Percentiles rank a stretch among this genome's conserved stretches.
Conservation (phyloP, 305 asterid species). For the Fraxinus nigra region DNA sequence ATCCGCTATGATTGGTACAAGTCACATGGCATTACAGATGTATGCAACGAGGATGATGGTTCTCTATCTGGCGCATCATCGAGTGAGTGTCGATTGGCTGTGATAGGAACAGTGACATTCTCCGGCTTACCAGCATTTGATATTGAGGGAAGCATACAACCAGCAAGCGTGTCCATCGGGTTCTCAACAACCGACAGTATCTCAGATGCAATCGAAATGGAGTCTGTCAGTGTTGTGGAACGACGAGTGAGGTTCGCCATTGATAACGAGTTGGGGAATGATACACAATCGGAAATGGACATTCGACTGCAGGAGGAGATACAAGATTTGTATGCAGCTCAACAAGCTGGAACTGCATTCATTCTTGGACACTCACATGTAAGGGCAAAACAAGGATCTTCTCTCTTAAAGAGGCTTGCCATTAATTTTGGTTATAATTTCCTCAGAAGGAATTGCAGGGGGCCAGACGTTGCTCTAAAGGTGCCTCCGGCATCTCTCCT, state of each 20-base stretch:
- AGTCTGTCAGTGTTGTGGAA: conserved; percentile 25
- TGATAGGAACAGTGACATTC: conserved; percentile 62
- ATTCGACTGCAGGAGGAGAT: conserved; percentile 56
- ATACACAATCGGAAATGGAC: conserved; percentile 34
- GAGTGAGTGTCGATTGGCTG: conserved; percentile 59
- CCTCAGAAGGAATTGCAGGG: conserved; percentile 78
- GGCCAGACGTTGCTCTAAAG: conserved; percentile 85
- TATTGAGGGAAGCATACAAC: conserved; percentile 52
- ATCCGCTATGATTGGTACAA: conserved; percentile 71
- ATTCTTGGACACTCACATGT: conserved; percentile 89
- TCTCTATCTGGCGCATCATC: conserved; percentile 51
- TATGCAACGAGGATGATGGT: conserved; percentile 39
- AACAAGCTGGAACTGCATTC: conserved; percentile 79
- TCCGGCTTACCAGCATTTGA: conserved; percentile 48
- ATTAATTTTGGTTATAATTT: conserved; percentile 78
- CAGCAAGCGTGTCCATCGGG: conserved; percentile 63
- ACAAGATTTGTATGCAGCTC: conserved; percentile 66
- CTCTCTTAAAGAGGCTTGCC: conserved; percentile 69
- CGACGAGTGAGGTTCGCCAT: conserved; percentile 57
- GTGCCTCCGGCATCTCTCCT: conserved; percentile 95
- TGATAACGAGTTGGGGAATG: conserved; percentile 39
- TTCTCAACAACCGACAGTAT: conserved; percentile 50
- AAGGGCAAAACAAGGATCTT: conserved; percentile 79
- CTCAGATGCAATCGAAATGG: conserved; percentile 49
- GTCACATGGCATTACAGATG: conserved; percentile 31